Evolutionary conservation across 2,329 filamentous ascomycete genomes (phyloP), one percentile per base, ranked within the genome.

Genomic region (Colletotrichum viniferum): DNA sequence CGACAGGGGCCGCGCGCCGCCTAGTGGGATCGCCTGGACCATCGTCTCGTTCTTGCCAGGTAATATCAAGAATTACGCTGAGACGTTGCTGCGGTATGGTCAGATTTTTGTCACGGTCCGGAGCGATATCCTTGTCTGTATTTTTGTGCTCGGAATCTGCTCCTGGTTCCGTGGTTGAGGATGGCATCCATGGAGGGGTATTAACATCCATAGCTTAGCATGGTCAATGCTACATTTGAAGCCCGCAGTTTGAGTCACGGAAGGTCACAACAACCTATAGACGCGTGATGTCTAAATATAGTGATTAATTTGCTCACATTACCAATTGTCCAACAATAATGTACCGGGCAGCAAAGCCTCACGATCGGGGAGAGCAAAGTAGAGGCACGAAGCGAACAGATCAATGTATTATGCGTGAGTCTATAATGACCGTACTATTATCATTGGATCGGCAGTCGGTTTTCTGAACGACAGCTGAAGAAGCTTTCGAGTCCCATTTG

Each of bases 61-160:
- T 78, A 91, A 91, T 2, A 89, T 91, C 71, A 90, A 88, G 79
- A 89, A 90, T 5, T 94, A 93, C 80, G 82, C 94, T 24, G 87
- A 89, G 80, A 86, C 93, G 32, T 87, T 87, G 48, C 86, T 93
- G 80, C 87, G 92, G 77, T 96, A 96, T 82, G 89, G 89, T 21
- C 90, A 93, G 82, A 94, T 96, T 70, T 93, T 94, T 78, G 90
- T 89, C 69, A 95, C 94, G 6, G 91, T 96, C 28, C 89, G 93
- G 80, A 89, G 88, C 36, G 94, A 96, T 82, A 92, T 94, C n/a
- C 87, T 96, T 86, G 91, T 94, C 3, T 92, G 94, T 75, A 89
- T 96, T 10, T 96, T 96, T 84, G 93, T 96, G 67, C 83, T 96
- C 77, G 94, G 94, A 14, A 87, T 88, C 12, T 88, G 85, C 76